These are phyloP conservation scores for Alternaria arbusti DNA, from an alignment of 2,329 filamentous ascomycete species.

Conservation along the genomic window DNA sequence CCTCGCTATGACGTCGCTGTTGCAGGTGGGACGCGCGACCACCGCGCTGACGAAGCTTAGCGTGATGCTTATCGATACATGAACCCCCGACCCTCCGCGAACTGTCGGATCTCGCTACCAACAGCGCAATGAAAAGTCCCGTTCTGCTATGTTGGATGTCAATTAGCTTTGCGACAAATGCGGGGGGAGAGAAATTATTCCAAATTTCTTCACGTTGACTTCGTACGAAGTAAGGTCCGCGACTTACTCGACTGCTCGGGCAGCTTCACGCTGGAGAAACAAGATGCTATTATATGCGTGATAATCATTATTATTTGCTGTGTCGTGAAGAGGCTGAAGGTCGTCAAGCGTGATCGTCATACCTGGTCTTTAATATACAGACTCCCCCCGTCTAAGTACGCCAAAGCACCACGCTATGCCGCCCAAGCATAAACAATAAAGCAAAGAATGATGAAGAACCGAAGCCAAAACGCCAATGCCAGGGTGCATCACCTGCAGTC, in stretches of 20 bases:
- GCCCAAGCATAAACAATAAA: conserved; percentile 14
- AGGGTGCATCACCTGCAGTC: background rate
- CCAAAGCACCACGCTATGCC: conserved; percentile 30
- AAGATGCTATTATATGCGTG: background rate
- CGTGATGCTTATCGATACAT: conserved; percentile 17
- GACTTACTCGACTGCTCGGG: background rate
- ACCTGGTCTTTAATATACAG: background rate
- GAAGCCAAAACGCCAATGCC: background rate
- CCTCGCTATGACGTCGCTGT: conserved; percentile 26
- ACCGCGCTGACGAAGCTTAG: conserved; percentile 23
- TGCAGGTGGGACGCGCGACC: conserved; percentile 7
- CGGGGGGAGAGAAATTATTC: background rate
- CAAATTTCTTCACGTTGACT: background rate
- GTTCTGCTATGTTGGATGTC: background rate
- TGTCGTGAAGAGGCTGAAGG: background rate
- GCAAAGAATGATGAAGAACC: background rate
- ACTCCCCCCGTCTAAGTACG: background rate
- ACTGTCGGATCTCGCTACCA: background rate
- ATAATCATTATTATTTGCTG: background rate
- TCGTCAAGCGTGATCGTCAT: conserved; percentile 1
- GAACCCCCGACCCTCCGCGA: background rate
- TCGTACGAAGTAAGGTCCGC: background rate
- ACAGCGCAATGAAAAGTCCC: background rate
- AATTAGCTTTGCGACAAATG: background rate
- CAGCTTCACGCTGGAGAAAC: background rate